Conservation (phyloP, 2,329 filamentous ascomycete species). For the Rutstroemia sp. region DNA sequence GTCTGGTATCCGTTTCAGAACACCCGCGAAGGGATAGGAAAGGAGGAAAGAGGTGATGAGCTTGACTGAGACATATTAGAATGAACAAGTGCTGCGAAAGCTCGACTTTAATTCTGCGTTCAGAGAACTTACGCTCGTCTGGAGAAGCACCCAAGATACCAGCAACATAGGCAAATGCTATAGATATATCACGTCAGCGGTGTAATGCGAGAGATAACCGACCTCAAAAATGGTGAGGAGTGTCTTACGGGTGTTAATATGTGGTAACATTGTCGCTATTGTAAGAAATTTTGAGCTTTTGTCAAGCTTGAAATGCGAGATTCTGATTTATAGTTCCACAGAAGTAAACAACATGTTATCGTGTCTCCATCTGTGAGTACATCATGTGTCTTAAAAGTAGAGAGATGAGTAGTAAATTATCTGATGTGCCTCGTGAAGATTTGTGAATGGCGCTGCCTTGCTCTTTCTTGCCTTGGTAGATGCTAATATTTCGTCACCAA, state of each 20-base stretch:
- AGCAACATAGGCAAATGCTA: conserved; percentile 55
- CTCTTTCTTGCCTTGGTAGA: no score
- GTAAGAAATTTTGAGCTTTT: no score
- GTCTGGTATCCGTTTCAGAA: conserved; percentile 88
- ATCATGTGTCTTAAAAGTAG: background rate
- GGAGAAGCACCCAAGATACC: conserved; percentile 51
- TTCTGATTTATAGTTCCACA: no score
- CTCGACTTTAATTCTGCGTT: background rate
- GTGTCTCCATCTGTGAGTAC: conserved; percentile 19
- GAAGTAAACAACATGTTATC: conserved; percentile 5
- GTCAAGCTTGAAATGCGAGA: no score
- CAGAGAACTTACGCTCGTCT: conserved; percentile 50
- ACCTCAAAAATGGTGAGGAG: background rate
- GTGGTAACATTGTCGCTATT: conserved; percentile 48
- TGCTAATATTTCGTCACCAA: background rate
- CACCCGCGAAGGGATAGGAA: conserved; percentile 82
- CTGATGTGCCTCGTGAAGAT: background rate
- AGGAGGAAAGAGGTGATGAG: conserved; percentile 84
- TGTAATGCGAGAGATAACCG: no score
- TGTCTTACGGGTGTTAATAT: conserved; percentile 50
- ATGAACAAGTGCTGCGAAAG: background rate
- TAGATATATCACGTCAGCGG: conserved; percentile 23
- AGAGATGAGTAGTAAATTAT: background rate
- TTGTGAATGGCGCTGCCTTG: background rate
- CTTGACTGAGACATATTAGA: conserved; percentile 59